Percentiles rank a stretch among this genome's conserved stretches.
Evolutionary conservation across 1,284 basidiomycete genomes (phyloP).

Genomic region (Sporisorium exsertum): DNA sequence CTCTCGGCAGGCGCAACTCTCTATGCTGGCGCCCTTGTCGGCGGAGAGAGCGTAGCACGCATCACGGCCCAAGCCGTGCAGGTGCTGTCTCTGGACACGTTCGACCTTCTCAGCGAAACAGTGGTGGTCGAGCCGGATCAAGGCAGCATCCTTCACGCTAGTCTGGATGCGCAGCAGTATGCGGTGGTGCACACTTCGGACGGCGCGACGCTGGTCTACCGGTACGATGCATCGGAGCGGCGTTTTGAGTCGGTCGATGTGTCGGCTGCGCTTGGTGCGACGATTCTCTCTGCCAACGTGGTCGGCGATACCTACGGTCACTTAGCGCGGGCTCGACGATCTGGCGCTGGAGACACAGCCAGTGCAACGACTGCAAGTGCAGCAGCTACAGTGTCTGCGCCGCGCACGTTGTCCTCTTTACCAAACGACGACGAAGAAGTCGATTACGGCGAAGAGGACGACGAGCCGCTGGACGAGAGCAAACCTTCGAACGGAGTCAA

Average conservation of each 20-base stretch:
- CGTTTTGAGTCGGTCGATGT: slow-evolving; percentile 21
- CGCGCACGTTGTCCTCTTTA: not conserved
- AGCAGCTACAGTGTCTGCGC: not conserved
- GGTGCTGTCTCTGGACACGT: slow-evolving; percentile 17
- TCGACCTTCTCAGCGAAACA: slow-evolving; percentile 24
- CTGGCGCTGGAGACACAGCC: not conserved
- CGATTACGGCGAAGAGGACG: slow-evolving; percentile 58
- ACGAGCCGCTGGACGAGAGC: slow-evolving; percentile 6
- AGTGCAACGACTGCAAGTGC: not conserved
- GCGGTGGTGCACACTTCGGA: slow-evolving; percentile 27
- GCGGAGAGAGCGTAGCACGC: slow-evolving; percentile 17
- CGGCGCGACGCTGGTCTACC: slow-evolving; percentile 21
- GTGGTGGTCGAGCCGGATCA: not conserved
- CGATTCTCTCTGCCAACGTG: slow-evolving; percentile 29
- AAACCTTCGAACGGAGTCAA: not conserved
- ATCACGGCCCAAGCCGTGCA: slow-evolving; percentile 25
- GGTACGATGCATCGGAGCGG: not conserved
- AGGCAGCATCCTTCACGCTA: slow-evolving; percentile 17
- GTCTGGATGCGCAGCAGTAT: slow-evolving; percentile 35
- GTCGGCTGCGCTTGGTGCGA: not conserved
- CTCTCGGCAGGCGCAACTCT: slow-evolving; percentile 18
- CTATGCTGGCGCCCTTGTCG: slow-evolving; percentile 16
- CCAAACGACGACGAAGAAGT: slow-evolving; percentile 54
- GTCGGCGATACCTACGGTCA: slow-evolving; percentile 28
- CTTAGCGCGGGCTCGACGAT: slow-evolving; percentile 7